phyloP scores from a whole-genome alignment of 208 protist species.

The Vickermania ingenoplastis region DNA sequence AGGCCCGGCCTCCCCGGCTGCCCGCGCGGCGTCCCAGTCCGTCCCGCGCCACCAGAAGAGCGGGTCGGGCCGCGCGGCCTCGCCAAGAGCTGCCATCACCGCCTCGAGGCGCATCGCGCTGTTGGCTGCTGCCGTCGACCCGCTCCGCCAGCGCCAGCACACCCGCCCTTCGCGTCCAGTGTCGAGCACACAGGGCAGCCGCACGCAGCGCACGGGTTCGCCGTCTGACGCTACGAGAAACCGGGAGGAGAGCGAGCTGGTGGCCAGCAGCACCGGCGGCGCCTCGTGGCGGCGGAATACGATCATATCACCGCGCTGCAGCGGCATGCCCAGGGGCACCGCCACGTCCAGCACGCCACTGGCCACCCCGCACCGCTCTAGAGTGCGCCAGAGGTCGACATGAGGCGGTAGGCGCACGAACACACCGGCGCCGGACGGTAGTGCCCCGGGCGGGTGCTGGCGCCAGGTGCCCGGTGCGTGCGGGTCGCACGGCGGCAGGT shows the following conservation, averaged over 20 bases:
- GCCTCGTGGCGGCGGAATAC: slow-evolving; percentile 15
- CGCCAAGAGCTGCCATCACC: not conserved
- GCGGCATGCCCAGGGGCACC: slow-evolving; percentile 24
- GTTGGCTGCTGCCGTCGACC: not conserved
- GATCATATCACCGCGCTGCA: slow-evolving; percentile 42
- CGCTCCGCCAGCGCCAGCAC: not conserved
- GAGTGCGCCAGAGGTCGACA: slow-evolving; percentile 20
- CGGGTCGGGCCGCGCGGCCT: not conserved
- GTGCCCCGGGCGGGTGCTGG: no score
- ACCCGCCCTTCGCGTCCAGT: not conserved
- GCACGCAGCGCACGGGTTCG: not conserved
- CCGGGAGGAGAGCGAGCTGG: not conserved
- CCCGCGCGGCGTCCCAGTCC: not conserved
- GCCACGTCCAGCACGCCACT: slow-evolving; percentile 30
- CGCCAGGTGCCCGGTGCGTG: no score
- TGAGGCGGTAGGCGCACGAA: slow-evolving; percentile 29
- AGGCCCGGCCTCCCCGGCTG: not conserved
- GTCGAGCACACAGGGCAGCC: not conserved
- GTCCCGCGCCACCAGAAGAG: not conserved
- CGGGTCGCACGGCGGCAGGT: slow-evolving; percentile 3
- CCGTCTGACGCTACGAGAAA: not conserved
- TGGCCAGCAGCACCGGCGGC: not conserved
- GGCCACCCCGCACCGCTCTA: slow-evolving; percentile 18
- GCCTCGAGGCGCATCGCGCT: not conserved
- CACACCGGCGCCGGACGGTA: slow-evolving; percentile 12